phyloP scores from a whole-genome alignment of 257 asterid genomes.

The Solanum lignicaule region DNA sequence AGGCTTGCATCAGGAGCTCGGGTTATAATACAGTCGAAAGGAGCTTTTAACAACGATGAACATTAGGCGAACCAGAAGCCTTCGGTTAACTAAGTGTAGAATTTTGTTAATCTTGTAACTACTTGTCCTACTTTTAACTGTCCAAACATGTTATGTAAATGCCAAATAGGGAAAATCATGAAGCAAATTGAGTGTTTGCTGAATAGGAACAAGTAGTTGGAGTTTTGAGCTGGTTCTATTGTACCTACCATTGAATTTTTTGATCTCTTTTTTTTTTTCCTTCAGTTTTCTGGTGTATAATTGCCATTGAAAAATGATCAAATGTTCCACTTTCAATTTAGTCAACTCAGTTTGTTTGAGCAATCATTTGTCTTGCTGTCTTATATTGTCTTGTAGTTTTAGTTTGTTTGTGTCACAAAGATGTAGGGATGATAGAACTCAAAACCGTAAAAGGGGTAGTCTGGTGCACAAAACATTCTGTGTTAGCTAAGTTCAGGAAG shows the following conservation, averaged over 20 bases:
- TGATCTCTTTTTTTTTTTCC: too few relatives aligned
- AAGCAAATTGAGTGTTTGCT: background rate
- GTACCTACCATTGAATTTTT: background rate
- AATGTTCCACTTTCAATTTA: background rate
- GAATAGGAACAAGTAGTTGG: slow-evolving; percentile 2
- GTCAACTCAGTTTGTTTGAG: background rate
- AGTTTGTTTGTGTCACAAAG: background rate
- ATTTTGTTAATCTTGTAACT: background rate
- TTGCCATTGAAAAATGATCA: background rate
- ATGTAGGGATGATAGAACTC: background rate
- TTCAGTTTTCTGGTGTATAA: background rate
- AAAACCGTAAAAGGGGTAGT: background rate
- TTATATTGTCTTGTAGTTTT: background rate
- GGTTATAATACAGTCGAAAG: slow-evolving; percentile 70
- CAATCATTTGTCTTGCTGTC: background rate
- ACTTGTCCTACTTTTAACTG: background rate
- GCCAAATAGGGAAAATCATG: background rate
- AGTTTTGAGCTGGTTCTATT: background rate
- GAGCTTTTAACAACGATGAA: slow-evolving; percentile 15
- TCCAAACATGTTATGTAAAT: background rate
- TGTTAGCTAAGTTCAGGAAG: background rate
- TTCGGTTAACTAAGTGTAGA: background rate
- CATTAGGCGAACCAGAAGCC: background rate
- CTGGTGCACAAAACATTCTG: accelerated
- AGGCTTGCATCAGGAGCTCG: slow-evolving; percentile 99